These are phyloP conservation scores for Apiotrichum akiyoshidainum DNA, from an alignment of 1,284 basidiomycete species.

Conservation along the genomic window DNA sequence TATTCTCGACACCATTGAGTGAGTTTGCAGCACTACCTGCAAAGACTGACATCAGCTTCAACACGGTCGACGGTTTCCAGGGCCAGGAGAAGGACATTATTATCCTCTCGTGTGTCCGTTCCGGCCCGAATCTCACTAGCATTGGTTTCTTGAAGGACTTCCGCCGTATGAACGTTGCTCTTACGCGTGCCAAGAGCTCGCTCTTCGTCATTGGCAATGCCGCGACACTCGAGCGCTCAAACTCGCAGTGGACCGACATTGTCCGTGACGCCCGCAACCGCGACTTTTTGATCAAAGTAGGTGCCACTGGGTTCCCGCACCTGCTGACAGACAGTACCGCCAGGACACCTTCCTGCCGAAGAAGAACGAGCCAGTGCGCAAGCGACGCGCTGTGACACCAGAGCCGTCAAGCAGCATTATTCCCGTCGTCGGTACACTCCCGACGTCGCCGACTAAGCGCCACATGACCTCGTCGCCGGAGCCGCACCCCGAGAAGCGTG, in stretches of 20 bases:
- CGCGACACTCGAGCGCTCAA: constrained; percentile 77
- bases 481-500: constrained; percentile 7
- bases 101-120: constrained; percentile 89
- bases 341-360: not conserved
- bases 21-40: constrained; percentile 21
- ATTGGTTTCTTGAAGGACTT: constrained; percentile 85
- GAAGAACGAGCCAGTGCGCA: not conserved
- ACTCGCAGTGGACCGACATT: constrained; percentile 74
- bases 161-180: constrained; percentile 93
- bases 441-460: not conserved
- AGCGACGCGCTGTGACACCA: not conserved
- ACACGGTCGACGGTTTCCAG: constrained; percentile 97
- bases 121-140: constrained; percentile 70
- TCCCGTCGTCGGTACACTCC: not conserved
- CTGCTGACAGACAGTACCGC: not conserved
- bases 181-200: constrained; percentile 92
- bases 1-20: constrained; percentile 70
- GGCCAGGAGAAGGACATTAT: constrained; percentile 97
- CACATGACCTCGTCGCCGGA: not conserved
- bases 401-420: constrained; percentile 2
- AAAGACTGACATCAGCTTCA: constrained; percentile 59
- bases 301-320: constrained; percentile 17
- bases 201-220: constrained; percentile 91
- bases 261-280: constrained; percentile 66
- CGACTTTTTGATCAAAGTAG: constrained; percentile 50